Base-by-base conservation (phyloP, 2,329 filamentous ascomycete genomes). In the Mariannaea elegans region DNA sequence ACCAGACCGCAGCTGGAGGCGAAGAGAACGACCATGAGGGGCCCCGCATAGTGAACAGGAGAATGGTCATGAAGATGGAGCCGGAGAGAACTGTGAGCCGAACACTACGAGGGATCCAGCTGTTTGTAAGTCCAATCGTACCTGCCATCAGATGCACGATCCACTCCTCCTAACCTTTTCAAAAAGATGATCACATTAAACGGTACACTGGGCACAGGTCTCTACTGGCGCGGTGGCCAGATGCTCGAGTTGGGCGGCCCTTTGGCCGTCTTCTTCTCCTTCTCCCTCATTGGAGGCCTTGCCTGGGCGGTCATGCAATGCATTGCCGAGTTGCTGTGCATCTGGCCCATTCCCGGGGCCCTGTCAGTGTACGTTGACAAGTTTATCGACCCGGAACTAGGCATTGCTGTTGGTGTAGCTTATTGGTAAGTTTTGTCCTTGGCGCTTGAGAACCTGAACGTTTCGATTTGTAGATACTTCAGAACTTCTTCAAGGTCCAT, bases 251-350 rank as follows among this genome's bases (percentile, higher is more conserved):
- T 52, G 10, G 38, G 38, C 4, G 49, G 49, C 14, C 38, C 49
- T 4, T 21, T 52, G 18, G 49, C 49, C 3, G 29, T 44, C 31
- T 31, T 52, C 3, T 14, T 52, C 4, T 32, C 49, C 5, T 52
- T 52, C 24, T 6, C 42, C 21, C 24, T 52, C 8, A 24, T 52
- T 16, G 49, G 13, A 27, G 38, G 18, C 19, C 14, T 52, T 5
- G 49, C 49, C 18, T 52, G 38, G 49, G 38, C 49, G 23, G 38
- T 52, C 27, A 52, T 52, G 49, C 49, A 44, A 13, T 52, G 49
- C 27, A 52, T 42, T 21, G 27, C 38, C 9, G 49, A 52, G 38
- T 42, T 52, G 49, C 19, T 52, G 14, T 52, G 38, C 14, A 44
- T 42, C 14, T 44, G 49, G 49, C 49, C 49, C 41, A 38, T 52